Evolutionary conservation across 192 early-diverging fungal species (phyloP).

Genomic region (Funneliformis mosseae): DNA sequence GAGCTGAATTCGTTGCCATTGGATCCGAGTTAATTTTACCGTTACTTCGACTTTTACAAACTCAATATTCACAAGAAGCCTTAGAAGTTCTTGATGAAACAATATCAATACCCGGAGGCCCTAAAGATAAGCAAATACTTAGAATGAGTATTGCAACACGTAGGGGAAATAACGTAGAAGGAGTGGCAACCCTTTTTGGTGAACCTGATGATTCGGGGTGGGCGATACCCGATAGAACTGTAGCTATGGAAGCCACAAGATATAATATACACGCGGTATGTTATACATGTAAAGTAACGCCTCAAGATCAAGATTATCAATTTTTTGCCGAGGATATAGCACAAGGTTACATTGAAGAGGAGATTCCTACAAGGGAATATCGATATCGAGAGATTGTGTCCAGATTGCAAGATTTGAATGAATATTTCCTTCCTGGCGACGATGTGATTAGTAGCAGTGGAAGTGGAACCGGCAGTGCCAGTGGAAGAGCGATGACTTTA

Average conservation of each 20-base stretch:
- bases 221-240: conserved; percentile 37
- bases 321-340: conserved; percentile 4
- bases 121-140: conserved; percentile 32
- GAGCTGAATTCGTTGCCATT: conserved; percentile 46
- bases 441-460: conserved; percentile 9
- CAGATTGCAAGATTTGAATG: conserved; percentile 25
- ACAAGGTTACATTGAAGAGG: background rate
- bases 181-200: conserved; percentile 11
- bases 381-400: conserved; percentile 12
- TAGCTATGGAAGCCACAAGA: conserved; percentile 38
- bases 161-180: conserved; percentile 29
- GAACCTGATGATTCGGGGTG: conserved; percentile 38
- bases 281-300: conserved; percentile 12
- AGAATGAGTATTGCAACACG: conserved; percentile 24
- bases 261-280: conserved; percentile 50
- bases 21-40: conserved; percentile 71
- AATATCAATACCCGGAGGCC: conserved; percentile 41
- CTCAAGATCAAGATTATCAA: conserved; percentile 6
- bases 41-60: conserved; percentile 64
- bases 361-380: conserved; percentile 14
- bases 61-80: conserved; percentile 65
- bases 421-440: conserved; percentile 22
- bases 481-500: conserved; percentile 10
- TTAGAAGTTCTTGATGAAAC: conserved; percentile 73
- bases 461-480: background rate